phyloP scores from a whole-genome alignment of 2,329 filamentous ascomycete genomes.

The Sporothrix protearum region DNA sequence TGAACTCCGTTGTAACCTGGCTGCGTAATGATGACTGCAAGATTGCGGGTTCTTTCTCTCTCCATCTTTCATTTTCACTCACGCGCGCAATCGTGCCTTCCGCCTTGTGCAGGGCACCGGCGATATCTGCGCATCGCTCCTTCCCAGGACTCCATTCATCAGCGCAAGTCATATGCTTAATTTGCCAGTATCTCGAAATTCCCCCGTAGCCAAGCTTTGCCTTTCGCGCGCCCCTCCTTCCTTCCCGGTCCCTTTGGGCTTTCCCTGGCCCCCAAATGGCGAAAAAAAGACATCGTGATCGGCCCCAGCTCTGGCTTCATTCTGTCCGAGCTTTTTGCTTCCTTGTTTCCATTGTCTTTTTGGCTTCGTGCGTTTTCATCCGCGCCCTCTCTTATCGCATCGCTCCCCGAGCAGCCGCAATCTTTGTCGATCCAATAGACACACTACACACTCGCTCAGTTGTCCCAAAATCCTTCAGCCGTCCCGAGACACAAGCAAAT shows the following conservation, averaged over 20 bases:
- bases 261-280: background rate
- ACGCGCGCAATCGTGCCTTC: constrained; percentile 9
- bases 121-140: constrained; percentile 9
- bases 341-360: background rate
- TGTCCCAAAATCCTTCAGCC: background rate
- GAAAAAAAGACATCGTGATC: background rate
- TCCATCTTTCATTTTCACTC: background rate
- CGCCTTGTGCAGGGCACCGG: background rate
- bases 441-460: background rate
- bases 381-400: background rate
- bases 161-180: background rate
- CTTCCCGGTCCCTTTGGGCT: background rate
- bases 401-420: background rate
- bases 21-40: constrained; percentile 6
- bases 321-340: background rate
- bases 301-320: background rate
- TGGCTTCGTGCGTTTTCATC: background rate
- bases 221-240: background rate
- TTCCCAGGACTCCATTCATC: background rate
- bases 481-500: background rate
- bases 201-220: constrained; percentile 2
- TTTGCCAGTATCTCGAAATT: background rate
- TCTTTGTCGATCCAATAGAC: background rate
- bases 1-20: background rate
- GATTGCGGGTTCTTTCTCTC: background rate